A percentile compares a stretch with the other conserved stretches of the same genome.
phyloP scores from a whole-genome alignment of 1,139 yeast genomes.

The Taphrina deformans region DNA sequence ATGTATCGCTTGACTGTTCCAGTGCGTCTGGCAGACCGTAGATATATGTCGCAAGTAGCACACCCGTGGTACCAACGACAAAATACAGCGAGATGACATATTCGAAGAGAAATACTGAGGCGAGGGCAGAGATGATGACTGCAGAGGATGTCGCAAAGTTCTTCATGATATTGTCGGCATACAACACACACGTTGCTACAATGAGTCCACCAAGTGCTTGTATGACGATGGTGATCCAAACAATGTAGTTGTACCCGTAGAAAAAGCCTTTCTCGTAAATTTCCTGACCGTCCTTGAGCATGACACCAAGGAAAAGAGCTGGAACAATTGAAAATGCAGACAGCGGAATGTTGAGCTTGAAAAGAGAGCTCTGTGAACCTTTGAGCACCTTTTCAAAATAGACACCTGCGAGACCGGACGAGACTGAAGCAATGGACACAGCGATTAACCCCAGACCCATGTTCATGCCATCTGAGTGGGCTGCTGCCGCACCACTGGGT shows the following conservation, averaged over 20 bases:
- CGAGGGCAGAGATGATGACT: constrained; percentile 48
- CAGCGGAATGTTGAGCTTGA: constrained; percentile 50
- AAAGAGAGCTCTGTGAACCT: constrained; percentile 46
- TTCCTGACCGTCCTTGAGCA: constrained; percentile 46
- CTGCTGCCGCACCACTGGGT: constrained; percentile 23
- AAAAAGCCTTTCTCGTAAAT: constrained; percentile 47
- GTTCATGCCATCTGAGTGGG: constrained; percentile 1
- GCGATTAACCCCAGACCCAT: constrained; percentile 45
- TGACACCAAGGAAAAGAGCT: constrained; percentile 48
- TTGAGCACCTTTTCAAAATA: constrained; percentile 50
- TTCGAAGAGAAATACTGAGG: constrained; percentile 47
- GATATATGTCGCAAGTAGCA: constrained; percentile 47
- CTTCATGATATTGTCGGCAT: constrained; percentile 50
- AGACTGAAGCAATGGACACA: constrained; percentile 47
- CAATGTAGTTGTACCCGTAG: constrained; percentile 48
- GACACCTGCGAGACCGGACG: constrained; percentile 50
- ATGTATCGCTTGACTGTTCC: no score
- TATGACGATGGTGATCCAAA: constrained; percentile 47
- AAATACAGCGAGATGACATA: constrained; percentile 46
- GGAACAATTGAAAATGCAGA: constrained; percentile 49
- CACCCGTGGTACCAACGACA: constrained; percentile 47
- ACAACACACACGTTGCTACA: constrained; percentile 50
- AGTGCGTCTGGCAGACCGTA: constrained; percentile 42
- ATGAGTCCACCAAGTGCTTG: constrained; percentile 50
- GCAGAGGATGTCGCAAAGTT: constrained; percentile 51